Percentiles rank a stretch among this genome's conserved stretches.
Evolutionary conservation across 805 yeast genomes (phyloP).

Genomic region (Metschnikowia noctiluminum): DNA sequence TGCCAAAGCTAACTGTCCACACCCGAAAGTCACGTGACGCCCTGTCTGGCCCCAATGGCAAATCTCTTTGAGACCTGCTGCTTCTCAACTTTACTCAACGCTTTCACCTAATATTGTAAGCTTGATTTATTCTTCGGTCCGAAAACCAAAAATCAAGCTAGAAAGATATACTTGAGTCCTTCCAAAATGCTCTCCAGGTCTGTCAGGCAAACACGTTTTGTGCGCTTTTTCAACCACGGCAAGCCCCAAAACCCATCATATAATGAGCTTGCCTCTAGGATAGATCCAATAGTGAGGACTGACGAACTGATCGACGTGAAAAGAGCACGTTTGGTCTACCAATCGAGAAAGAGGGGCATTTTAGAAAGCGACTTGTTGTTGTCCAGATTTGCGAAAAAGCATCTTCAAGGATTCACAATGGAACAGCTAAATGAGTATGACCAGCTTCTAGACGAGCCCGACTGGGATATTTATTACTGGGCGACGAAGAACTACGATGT

Average conservation of each 20-base stretch:
- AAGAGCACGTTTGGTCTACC: constrained; percentile 86
- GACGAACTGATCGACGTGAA: constrained; percentile 72
- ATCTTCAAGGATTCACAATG: constrained; percentile 54
- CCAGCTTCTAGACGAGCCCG: constrained; percentile 82
- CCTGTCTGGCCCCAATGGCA: no score
- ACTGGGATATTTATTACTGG: constrained; percentile 99
- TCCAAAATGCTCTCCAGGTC: background rate
- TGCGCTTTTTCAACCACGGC: constrained; percentile 33
- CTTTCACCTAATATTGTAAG: no score
- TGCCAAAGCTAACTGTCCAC: no score
- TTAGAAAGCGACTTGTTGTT: constrained; percentile 86
- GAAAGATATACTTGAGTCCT: background rate
- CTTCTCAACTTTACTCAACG: no score
- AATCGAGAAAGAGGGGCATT: constrained; percentile 92
- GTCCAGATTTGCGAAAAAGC: constrained; percentile 78
- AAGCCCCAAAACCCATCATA: constrained; percentile 37
- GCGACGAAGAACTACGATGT: constrained; percentile 79
- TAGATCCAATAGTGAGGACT: constrained; percentile 73
- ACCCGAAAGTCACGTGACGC: no score
- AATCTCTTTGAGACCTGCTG: no score
- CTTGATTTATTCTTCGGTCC: no score
- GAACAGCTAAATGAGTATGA: constrained; percentile 85
- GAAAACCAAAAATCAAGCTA: background rate
- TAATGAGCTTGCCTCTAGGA: constrained; percentile 54
- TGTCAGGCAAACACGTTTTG: constrained; percentile 1